phyloP scores from a whole-genome alignment of 2,329 filamentous ascomycete species.

The Aspergillus nomiae region DNA sequence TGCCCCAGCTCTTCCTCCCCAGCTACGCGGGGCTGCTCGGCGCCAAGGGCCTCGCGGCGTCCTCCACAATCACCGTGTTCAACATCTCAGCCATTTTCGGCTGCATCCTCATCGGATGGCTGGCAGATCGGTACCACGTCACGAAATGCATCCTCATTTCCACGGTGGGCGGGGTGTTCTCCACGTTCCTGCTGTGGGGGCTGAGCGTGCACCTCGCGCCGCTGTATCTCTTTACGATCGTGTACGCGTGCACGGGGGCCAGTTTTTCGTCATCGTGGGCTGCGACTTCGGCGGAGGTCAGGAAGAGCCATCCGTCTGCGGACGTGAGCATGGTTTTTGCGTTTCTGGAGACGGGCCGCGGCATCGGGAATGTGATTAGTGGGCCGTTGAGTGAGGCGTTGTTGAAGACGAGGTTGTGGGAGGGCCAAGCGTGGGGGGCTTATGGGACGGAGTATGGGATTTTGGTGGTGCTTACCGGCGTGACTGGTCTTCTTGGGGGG shows the following conservation, averaged over 20 bases:
- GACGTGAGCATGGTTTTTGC: constrained; percentile 54
- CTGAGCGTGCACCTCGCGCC: constrained; percentile 44
- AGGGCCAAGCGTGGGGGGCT: constrained; percentile 17
- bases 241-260: constrained; percentile 50
- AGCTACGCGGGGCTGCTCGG: constrained; percentile 36
- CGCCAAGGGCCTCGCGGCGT: constrained; percentile 23
- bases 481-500: constrained; percentile 29
- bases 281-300: constrained; percentile 47
- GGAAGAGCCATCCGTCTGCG: constrained; percentile 34
- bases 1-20: constrained; percentile 42
- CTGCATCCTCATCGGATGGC: constrained; percentile 35
- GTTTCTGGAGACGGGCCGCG: constrained; percentile 51
- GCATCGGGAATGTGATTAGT: constrained; percentile 53
- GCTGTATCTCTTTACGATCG: constrained; percentile 44
- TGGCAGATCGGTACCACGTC: constrained; percentile 45
- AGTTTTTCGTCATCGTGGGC: constrained; percentile 49
- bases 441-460: constrained; percentile 33
- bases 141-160: constrained; percentile 46
- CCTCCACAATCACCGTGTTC: constrained; percentile 33
- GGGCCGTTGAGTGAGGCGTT: constrained; percentile 54
- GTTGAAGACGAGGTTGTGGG: constrained; percentile 20
- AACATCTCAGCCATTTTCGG: constrained; percentile 37
- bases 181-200: constrained; percentile 52
- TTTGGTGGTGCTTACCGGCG: constrained; percentile 32
- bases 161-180: constrained; percentile 42